Percentiles rank a stretch among this genome's conserved stretches.
These are phyloP conservation scores for Physcomitrium patens DNA, from an alignment of 225 moss, liverwort and hornwort genomes.

Conservation along the genomic window DNA sequence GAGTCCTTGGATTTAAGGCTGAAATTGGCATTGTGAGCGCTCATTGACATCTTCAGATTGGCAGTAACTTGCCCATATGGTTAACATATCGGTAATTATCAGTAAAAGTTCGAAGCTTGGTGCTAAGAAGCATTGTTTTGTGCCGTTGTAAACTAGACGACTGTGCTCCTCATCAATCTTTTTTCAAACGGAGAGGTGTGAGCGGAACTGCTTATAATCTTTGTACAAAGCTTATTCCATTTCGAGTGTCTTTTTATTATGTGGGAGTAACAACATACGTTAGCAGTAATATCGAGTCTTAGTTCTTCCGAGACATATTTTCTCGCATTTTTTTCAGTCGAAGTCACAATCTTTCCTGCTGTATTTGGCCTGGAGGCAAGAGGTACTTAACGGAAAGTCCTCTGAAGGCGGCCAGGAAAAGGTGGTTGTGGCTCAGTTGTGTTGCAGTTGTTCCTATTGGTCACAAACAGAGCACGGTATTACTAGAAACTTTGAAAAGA, in stretches of 20 bases:
- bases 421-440: constrained; percentile 6
- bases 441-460: not conserved
- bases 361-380: not conserved
- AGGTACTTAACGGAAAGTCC: constrained; percentile 1
- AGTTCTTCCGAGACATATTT: constrained; percentile 8
- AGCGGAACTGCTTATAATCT: constrained; percentile 2
- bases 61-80: constrained; percentile 4
- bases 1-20: constrained; percentile 56
- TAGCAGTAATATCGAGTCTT: constrained; percentile 5
- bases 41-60: constrained; percentile 30
- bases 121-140: constrained; percentile 23
- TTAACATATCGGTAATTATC: constrained; percentile 10
- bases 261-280: constrained; percentile 17
- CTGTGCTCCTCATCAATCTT: constrained; percentile 15
- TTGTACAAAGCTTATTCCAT: constrained; percentile 35
- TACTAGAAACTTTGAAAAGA: constrained; percentile 21
- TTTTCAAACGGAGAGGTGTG: constrained; percentile 25
- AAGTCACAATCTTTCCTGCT: not conserved
- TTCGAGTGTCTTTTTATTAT: constrained; percentile 29
- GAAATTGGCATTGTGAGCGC: constrained; percentile 58
- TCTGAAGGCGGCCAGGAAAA: not conserved
- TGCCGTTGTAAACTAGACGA: constrained; percentile 38
- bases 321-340: not conserved
- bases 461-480: not conserved
- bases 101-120: constrained; percentile 21